phyloP scores from a whole-genome alignment of 2,329 filamentous ascomycete species.

The Aspergillus aculeatus region DNA sequence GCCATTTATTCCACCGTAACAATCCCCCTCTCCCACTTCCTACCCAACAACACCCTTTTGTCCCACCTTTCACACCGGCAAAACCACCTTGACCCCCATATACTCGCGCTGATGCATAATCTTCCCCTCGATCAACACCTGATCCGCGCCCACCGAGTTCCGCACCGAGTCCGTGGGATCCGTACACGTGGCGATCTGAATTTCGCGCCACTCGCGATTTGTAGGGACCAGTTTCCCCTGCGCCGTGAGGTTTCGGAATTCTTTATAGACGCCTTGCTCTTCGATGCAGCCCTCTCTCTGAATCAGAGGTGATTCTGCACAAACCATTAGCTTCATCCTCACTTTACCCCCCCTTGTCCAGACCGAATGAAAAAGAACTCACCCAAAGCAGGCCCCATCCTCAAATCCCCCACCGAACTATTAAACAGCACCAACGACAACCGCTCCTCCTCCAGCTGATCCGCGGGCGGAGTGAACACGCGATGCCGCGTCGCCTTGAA shows the following conservation, averaged over 20 bases:
- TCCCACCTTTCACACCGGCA: conserved; percentile 38
- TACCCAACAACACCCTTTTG: too few relatives aligned
- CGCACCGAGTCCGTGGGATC: conserved; percentile 44
- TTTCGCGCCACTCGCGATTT: conserved; percentile 51
- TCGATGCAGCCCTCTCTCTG: conserved; percentile 46
- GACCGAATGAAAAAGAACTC: conserved; percentile 1
- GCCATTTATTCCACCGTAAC: too few relatives aligned
- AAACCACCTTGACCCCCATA: conserved; percentile 48
- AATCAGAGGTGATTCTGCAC: conserved; percentile 37
- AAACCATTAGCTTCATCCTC: not conserved
- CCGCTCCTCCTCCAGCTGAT: conserved; percentile 31
- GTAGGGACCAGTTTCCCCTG: conserved; percentile 46
- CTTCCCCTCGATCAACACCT: conserved; percentile 47
- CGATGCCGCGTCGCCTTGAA: conserved; percentile 50
- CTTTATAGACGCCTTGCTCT: conserved; percentile 47
- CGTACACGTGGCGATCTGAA: conserved; percentile 47
- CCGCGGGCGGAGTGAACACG: conserved; percentile 44
- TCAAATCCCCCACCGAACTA: conserved; percentile 46
- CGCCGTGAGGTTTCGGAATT: conserved; percentile 46
- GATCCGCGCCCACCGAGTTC: conserved; percentile 45
- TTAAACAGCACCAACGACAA: conserved; percentile 47
- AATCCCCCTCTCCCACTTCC: too few relatives aligned
- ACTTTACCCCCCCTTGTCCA: not conserved
- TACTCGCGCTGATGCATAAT: conserved; percentile 49
- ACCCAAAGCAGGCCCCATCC: conserved; percentile 43